Conservation (phyloP, 2,329 filamentous ascomycete species). For the Tolypocladium amazonense region DNA sequence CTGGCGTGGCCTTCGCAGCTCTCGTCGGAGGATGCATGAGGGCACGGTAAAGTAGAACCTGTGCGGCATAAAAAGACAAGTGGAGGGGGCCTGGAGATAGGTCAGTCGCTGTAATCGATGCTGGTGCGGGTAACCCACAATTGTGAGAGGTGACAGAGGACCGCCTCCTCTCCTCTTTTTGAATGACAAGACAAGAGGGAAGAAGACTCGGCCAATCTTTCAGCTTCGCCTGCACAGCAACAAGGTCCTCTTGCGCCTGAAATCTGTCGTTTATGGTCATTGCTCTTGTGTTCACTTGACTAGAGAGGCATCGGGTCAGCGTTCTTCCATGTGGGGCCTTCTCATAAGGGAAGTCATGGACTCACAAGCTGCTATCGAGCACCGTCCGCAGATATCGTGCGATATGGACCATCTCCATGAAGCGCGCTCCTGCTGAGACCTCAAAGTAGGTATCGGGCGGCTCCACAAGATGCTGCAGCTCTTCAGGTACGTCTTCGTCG, state of each 20-base stretch:
- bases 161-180: constrained; percentile 5
- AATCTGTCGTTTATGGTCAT: constrained; percentile 7
- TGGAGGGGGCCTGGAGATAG: constrained; percentile 23
- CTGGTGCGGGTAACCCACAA: constrained; percentile 5
- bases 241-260: constrained; percentile 11
- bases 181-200: constrained; percentile 22
- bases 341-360: not conserved
- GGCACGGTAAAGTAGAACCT: constrained; percentile 30
- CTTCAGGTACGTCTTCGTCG: constrained; percentile 29
- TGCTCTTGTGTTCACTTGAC: constrained; percentile 13
- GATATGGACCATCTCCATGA: constrained; percentile 22
- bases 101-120: not conserved
- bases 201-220: constrained; percentile 25
- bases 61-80: constrained; percentile 28
- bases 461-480: constrained; percentile 23
- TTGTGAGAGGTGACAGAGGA: constrained; percentile 11
- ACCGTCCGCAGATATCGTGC: constrained; percentile 19
- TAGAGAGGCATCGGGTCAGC: constrained; percentile 7
- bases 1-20: constrained; percentile 23
- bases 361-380: constrained; percentile 23
- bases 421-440: constrained; percentile 24
- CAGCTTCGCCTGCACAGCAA: constrained; percentile 16
- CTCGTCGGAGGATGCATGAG: constrained; percentile 35
- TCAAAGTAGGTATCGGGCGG: constrained; percentile 19
- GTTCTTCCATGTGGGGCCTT: too few species aligned